Evolutionary conservation across 1,139 yeast genomes (phyloP).

Genomic region (Lizanozyma gosingica): DNA sequence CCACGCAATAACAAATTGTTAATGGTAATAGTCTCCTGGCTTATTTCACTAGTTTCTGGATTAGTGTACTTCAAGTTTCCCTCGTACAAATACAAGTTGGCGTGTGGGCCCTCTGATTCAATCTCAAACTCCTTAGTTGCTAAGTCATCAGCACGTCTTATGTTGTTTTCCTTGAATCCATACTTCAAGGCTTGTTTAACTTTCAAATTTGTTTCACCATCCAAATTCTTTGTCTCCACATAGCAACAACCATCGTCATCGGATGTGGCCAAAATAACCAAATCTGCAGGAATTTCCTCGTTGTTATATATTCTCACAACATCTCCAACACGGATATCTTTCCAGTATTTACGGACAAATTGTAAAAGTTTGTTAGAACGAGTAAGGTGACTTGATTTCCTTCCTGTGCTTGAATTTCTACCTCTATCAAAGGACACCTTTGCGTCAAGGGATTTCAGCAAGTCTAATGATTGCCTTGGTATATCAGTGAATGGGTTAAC

Average conservation of each 20-base stretch:
- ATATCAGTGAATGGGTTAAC: constrained; percentile 15
- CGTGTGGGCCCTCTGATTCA: constrained; percentile 49
- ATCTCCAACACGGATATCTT: constrained; percentile 48
- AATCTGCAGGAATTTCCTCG: constrained; percentile 53
- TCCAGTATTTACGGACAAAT: constrained; percentile 38
- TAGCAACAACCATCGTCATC: constrained; percentile 47
- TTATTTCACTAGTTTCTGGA: constrained; percentile 9
- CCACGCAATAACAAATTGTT: constrained; percentile 46
- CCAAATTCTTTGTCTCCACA: constrained; percentile 51
- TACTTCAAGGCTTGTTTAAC: constrained; percentile 42
- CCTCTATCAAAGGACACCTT: not conserved
- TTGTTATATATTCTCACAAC: constrained; percentile 42
- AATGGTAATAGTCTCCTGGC: constrained; percentile 37
- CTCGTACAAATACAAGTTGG: constrained; percentile 44
- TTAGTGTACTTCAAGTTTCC: constrained; percentile 35
- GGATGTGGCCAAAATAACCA: constrained; percentile 40
- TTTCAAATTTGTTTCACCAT: constrained; percentile 54
- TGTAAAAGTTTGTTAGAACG: constrained; percentile 16
- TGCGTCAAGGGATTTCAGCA: constrained; percentile 2
- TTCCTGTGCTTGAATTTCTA: constrained; percentile 2
- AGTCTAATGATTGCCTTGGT: constrained; percentile 3
- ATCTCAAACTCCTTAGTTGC: constrained; percentile 30
- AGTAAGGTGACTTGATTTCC: constrained; percentile 17
- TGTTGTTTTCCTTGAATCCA: constrained; percentile 23
- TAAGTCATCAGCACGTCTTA: constrained; percentile 37